Evolutionary conservation across 2,329 filamentous ascomycete species (phyloP), one percentile per base, ranked within the genome.

Genomic region (Fusarium sp.): DNA sequence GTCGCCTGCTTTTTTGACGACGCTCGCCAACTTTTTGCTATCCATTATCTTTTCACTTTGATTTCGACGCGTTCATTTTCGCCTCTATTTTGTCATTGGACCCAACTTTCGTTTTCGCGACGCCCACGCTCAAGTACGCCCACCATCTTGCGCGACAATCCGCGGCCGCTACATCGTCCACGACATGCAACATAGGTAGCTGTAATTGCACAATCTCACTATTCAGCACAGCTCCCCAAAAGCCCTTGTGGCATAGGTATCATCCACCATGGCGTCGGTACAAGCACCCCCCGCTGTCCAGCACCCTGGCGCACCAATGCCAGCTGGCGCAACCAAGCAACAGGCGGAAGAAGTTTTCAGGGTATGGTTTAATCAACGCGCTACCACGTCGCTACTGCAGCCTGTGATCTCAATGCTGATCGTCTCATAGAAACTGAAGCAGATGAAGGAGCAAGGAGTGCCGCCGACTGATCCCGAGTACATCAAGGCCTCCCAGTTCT

Each of bases 381-480:
- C 39, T 41, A 21, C 41, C 9, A 37, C 11, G 17, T 29, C 35
- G 11, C 15, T 38, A 31, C 41, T 21, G 25, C 42, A 17, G 11
- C 42, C 38, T 21, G 3, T 46, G 19, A 42, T 47, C 27, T 5
- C n/a, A n/a, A 53, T 66, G 52, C 66, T 70, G 52, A 68, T 60
- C 36, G 15, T 47, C 11, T 23, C 50, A 42, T 70, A 97, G 93
- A 93, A 92, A 84, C 95, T 91, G 66, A 89, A 91, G 72, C 87
- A 91, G 75, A 93, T 98, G 90, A 95, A 94, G 77, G 85, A 91
- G 52, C 84, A 89, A 70, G 93, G 93, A 67, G 89, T 96, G 21
- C 86, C 91, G 36, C 84, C 88, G 53, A 89, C 84, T 53, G 93
- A 98, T 71, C 94, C 94, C 41, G 93, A 98, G 74, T 93, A 89